These are phyloP conservation scores for Termitomyces heimii DNA, from an alignment of 768 basidiomycete species.

Conservation along the genomic window DNA sequence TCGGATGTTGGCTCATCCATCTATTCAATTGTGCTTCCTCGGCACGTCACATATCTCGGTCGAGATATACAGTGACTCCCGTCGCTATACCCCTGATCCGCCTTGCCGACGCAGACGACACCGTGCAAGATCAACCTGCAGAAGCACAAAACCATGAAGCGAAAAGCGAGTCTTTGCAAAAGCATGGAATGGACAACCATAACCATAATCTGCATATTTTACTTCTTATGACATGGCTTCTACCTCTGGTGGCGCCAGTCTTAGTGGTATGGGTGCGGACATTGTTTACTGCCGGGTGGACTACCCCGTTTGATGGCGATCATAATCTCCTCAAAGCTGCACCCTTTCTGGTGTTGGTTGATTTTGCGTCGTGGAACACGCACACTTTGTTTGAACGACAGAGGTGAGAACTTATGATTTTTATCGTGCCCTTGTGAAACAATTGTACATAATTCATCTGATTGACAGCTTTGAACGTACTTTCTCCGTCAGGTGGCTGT, in stretches of 20 bases:
- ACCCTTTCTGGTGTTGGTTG: conserved; percentile 60
- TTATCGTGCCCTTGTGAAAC: not conserved
- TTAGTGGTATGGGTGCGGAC: conserved; percentile 90
- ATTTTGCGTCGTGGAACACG: conserved; percentile 49
- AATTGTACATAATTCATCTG: conserved; percentile 3
- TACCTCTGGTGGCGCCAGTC: conserved; percentile 73
- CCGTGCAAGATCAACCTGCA: conserved; percentile 8
- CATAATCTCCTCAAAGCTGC: conserved; percentile 63
- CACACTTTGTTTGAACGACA: conserved; percentile 35
- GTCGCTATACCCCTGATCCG: conserved; percentile 19
- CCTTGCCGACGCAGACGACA: conserved; percentile 8
- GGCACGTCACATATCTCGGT: conserved; percentile 11
- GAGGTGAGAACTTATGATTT: conserved; percentile 24
- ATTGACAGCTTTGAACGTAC: conserved; percentile 30
- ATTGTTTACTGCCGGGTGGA: conserved; percentile 70
- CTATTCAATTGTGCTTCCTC: conserved; percentile 54
- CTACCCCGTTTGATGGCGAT: conserved; percentile 77
- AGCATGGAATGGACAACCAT: conserved; percentile 24
- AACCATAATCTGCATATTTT: conserved; percentile 58
- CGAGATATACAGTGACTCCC: conserved; percentile 8
- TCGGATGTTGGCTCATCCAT: conserved; percentile 80
- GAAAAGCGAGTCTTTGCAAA: conserved; percentile 1
- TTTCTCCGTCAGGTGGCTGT: conserved; percentile 47
- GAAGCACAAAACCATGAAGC: conserved; percentile 8
- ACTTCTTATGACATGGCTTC: conserved; percentile 72